A percentile compares a stretch with the other conserved stretches of the same genome.
Evolutionary conservation across 2,329 filamentous ascomycete species (phyloP).

Genomic region (Aspergillus fijiensis): DNA sequence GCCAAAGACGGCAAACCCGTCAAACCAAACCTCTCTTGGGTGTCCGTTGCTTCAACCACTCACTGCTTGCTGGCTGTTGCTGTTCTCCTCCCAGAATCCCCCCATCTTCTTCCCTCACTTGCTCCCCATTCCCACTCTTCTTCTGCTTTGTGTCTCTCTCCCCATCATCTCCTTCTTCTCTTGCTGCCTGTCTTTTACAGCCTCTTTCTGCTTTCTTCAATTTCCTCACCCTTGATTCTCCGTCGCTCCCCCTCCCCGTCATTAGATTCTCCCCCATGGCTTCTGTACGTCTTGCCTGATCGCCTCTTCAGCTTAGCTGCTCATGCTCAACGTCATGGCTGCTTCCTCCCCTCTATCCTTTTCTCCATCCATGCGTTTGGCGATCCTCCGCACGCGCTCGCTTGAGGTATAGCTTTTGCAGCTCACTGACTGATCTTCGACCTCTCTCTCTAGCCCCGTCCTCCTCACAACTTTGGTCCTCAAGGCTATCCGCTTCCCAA

Average conservation of each 20-base stretch:
- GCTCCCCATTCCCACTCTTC: not conserved
- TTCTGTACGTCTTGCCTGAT: conserved; percentile 44
- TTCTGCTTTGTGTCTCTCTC: not conserved
- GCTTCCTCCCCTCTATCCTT: not conserved
- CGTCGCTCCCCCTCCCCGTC: not conserved
- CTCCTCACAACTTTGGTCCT: conserved; percentile 43
- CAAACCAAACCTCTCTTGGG: conserved; percentile 10
- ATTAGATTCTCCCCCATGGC: conserved; percentile 39
- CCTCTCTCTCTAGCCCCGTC: conserved; percentile 39
- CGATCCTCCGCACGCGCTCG: conserved; percentile 8
- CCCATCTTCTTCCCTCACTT: conserved; percentile 15
- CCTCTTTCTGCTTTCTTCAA: not conserved
- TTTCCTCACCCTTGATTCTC: conserved; percentile 12
- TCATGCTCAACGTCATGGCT: conserved; percentile 23
- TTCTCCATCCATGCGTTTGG: conserved; percentile 12
- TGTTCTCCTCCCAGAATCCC: conserved; percentile 16
- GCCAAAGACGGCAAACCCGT: not conserved
- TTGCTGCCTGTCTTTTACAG: conserved; percentile 6
- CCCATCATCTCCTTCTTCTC: conserved; percentile 9
- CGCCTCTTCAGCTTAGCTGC: conserved; percentile 15
- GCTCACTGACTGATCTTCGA: conserved; percentile 23
- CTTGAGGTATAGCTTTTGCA: not conserved
- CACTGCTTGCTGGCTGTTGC: conserved; percentile 20
- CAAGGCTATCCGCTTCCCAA: conserved; percentile 49
- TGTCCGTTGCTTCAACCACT: conserved; percentile 10